phyloP scores from a whole-genome alignment of 2,329 filamentous ascomycete species.

The Trichophyton mentagrophytes region DNA sequence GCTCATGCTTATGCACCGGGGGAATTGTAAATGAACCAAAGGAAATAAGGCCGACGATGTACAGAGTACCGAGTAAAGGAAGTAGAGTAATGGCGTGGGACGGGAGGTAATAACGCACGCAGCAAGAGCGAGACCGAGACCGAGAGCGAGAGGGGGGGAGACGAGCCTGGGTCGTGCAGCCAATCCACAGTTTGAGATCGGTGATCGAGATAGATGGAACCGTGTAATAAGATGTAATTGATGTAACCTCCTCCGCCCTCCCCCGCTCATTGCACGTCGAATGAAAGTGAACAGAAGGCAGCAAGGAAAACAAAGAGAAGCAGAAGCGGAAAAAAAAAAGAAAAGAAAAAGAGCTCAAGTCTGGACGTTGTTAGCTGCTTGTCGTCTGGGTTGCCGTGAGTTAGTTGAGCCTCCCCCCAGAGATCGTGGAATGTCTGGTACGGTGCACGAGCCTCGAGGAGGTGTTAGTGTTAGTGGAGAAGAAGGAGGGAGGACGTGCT shows the following conservation, averaged over 20 bases:
- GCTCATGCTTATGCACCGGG: no score
- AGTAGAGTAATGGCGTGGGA: background rate
- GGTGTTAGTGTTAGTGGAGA: no score
- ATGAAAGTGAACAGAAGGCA: no score
- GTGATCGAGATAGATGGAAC: background rate
- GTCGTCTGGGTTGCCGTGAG: background rate
- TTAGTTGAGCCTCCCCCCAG: background rate
- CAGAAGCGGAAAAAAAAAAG: background rate
- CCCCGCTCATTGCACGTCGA: no score
- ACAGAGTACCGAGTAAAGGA: background rate
- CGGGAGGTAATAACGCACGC: background rate
- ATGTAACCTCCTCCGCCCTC: no score
- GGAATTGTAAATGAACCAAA: background rate
- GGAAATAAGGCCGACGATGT: background rate
- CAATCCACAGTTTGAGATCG: background rate
- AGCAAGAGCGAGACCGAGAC: no score
- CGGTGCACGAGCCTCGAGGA: background rate
- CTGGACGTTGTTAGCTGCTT: background rate
- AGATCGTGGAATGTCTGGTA: no score
- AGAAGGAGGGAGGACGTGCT: background rate
- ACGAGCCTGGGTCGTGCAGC: background rate
- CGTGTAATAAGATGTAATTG: background rate
- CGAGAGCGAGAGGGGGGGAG: background rate
- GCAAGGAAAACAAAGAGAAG: no score
- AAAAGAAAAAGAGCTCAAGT: background rate